These are phyloP conservation scores for Endothia cerciana DNA, from an alignment of 2,329 filamentous ascomycete genomes.

Conservation along the genomic window DNA sequence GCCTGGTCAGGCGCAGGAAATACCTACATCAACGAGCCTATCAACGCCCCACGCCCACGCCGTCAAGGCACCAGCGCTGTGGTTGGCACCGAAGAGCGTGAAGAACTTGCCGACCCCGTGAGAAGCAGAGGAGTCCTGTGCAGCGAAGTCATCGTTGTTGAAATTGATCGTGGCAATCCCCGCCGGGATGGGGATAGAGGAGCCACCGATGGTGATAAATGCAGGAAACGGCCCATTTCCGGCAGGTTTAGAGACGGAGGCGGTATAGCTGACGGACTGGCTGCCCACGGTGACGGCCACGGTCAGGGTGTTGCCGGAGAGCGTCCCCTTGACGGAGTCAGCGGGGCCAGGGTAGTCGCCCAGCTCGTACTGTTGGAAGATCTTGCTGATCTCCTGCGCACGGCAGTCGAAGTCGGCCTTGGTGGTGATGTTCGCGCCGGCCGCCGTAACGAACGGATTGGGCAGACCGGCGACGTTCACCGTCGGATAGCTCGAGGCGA, in stretches of 20 bases:
- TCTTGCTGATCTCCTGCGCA: constrained; percentile 50
- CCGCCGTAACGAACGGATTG: constrained; percentile 52
- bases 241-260: constrained; percentile 46
- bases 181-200: constrained; percentile 58
- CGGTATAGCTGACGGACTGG: constrained; percentile 50
- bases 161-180: constrained; percentile 62
- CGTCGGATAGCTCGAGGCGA: constrained; percentile 40
- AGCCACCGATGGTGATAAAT: constrained; percentile 60
- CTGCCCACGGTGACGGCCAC: constrained; percentile 50
- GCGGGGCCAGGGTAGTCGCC: constrained; percentile 52
- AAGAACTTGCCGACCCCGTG: constrained; percentile 64
- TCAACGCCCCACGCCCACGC: constrained; percentile 68
- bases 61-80: constrained; percentile 61
- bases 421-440: constrained; percentile 48
- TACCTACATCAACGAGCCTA: constrained; percentile 57
- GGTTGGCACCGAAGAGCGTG: constrained; percentile 58
- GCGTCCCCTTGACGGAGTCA: constrained; percentile 49
- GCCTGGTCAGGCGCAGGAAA: not conserved
- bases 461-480: constrained; percentile 45
- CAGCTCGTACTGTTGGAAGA: constrained; percentile 56
- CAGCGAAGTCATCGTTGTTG: constrained; percentile 60
- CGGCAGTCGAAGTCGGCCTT: constrained; percentile 54
- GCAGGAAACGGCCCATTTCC: constrained; percentile 56
- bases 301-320: constrained; percentile 47
- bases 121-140: constrained; percentile 49